These are phyloP conservation scores for Fusarium irregulare DNA, from an alignment of 2,329 filamentous ascomycete species.

Conservation along the genomic window DNA sequence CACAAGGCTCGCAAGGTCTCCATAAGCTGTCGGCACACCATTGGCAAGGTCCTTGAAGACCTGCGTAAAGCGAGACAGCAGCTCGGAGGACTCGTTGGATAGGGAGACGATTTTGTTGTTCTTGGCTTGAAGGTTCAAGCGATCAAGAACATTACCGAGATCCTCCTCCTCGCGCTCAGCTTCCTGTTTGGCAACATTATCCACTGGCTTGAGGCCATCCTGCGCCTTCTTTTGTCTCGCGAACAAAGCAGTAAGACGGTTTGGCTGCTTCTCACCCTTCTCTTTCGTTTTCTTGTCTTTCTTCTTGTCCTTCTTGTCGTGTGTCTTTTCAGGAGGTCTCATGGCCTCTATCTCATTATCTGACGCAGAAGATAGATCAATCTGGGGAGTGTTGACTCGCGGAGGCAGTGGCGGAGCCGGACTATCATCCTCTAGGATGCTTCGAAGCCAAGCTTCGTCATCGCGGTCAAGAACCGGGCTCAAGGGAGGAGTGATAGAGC, in stretches of 20 bases:
- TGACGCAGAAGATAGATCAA: conserved; percentile 51
- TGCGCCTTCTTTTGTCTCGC: conserved; percentile 56
- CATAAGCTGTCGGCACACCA: conserved; percentile 92
- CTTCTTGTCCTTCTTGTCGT: conserved; percentile 49
- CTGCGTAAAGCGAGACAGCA: conserved; percentile 85
- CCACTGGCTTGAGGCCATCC: conserved; percentile 50
- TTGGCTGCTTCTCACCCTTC: conserved; percentile 50
- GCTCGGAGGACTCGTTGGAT: conserved; percentile 83
- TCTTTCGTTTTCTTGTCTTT: conserved; percentile 50
- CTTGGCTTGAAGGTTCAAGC: conserved; percentile 82
- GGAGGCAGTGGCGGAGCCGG: conserved; percentile 67
- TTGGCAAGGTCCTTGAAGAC: conserved; percentile 93
- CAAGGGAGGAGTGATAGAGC: conserved; percentile 40
- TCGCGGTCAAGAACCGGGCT: conserved; percentile 64
- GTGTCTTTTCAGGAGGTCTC: conserved; percentile 45
- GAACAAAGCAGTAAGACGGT: conserved; percentile 52
- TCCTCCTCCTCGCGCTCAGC: conserved; percentile 72
- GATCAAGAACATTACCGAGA: conserved; percentile 81
- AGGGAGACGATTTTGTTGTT: conserved; percentile 89
- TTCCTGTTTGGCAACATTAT: conserved; percentile 56
- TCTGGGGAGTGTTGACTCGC: conserved; percentile 61
- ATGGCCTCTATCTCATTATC: conserved; percentile 44
- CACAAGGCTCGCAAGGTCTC: conserved; percentile 77
- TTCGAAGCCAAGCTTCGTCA: conserved; percentile 69
- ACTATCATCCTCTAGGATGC: conserved; percentile 59